Evolutionary conservation across 257 asterid genomes (phyloP), one percentile per base, ranked within the genome.

Genomic region (Solanum chiquidenum): DNA sequence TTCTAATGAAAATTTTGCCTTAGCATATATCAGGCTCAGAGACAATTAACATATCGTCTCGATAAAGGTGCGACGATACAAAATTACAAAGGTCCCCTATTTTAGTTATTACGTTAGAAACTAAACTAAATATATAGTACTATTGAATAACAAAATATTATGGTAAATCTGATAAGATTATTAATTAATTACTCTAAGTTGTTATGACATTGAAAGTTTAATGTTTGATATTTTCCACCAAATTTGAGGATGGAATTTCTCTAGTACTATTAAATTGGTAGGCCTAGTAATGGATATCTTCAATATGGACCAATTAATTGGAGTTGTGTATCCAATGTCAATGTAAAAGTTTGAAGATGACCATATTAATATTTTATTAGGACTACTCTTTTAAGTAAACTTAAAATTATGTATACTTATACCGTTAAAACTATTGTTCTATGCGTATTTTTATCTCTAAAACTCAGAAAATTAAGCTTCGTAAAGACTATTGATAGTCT

Each of bases 321-420:
- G 83, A 86, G 93, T 89, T 84, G 82, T 38, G 86, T 80, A 73
- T 90, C 92, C 91, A 46, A 6, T 85, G 42, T 91, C 93, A 73
- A 82, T 58, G 4, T 58, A 83, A 46, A 52, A 44, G 35, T 76
- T 40, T 86, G 49, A 46, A 44, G 55, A 46, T 3, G 68, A 46
- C 27, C 38, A 80, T 27, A 46, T 44, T 46, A 46, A 27, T 29
- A 25, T 44, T 79, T 80, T 1, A 16, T 29, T 80, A 80, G 68
- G 85, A 80, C 84, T 64, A 25, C 84, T 77, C n/a, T 16, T 25
- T 42, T 77, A 25, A 77, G 44, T 77, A 25, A 42, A 8, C 64
- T 42, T 16, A 77, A 44, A 27, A 25, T 42, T 42, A 42, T 42
- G 46, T 3, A 3, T 42, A 42, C 12, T 42, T 42, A 3, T 10